A percentile compares a stretch with the other conserved stretches of the same genome.
Conservation (phyloP, 495 filamentous ascomycete species). For the Chaetomium fimeti region DNA sequence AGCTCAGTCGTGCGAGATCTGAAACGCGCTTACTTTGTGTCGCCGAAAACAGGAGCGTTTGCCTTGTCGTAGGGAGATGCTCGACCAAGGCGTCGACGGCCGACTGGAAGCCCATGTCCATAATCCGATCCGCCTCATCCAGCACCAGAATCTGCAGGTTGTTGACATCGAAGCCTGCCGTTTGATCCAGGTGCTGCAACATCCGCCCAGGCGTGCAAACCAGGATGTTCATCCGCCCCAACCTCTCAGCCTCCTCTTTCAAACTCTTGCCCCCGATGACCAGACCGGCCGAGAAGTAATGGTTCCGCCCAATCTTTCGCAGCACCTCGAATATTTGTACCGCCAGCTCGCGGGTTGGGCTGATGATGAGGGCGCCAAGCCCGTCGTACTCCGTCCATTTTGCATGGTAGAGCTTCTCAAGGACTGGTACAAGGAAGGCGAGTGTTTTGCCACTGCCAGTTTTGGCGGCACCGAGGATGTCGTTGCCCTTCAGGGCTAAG, state of each 20-base stretch:
- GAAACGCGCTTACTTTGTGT: conserved; percentile 94
- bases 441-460: conserved; percentile 97
- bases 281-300: conserved; percentile 88
- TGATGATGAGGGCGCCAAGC: conserved; percentile 86
- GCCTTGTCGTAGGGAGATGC: conserved; percentile 80
- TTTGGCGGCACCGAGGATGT: conserved; percentile 93
- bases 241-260: conserved; percentile 79
- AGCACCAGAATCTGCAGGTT: conserved; percentile 91
- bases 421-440: conserved; percentile 85
- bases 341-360: conserved; percentile 90
- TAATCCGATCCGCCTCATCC: conserved; percentile 93
- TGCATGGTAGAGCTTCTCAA: conserved; percentile 90
- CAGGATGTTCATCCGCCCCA: conserved; percentile 94
- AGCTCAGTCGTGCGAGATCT: conserved; percentile 82
- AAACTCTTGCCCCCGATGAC: conserved; percentile 94
- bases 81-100: conserved; percentile 92
- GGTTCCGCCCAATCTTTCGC: conserved; percentile 82
- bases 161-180: conserved; percentile 81
- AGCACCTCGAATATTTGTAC: conserved; percentile 97
- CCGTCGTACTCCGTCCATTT: conserved; percentile 91
- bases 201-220: conserved; percentile 95
- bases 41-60: conserved; percentile 93
- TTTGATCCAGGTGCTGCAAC: conserved; percentile 95
- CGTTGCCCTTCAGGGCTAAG: conserved; percentile 77
- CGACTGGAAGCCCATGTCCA: conserved; percentile 96